Conservation (phyloP, 1,139 yeast genomes). For the Taphrina communis region DNA sequence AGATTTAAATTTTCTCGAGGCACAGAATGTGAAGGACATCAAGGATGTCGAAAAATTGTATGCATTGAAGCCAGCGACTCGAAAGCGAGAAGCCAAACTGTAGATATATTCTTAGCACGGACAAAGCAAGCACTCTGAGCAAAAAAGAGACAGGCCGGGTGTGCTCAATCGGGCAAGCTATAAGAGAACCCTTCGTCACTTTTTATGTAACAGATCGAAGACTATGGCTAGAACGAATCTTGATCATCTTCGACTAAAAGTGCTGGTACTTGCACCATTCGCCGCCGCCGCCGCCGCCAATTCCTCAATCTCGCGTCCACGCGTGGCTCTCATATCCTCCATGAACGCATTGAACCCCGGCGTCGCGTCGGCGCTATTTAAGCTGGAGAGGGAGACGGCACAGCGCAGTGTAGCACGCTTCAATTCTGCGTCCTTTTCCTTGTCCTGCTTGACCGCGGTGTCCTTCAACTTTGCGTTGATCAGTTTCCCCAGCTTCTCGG, state of each 20-base stretch:
- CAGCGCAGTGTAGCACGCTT: conserved; percentile 44
- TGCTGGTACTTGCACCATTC: background rate
- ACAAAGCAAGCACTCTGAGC: too few species aligned
- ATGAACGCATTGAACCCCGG: conserved; percentile 27
- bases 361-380: conserved; percentile 12
- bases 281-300: background rate
- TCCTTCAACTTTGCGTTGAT: conserved; percentile 56
- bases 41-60: conserved; percentile 17
- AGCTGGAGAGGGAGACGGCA: conserved; percentile 14
- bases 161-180: too few species aligned
- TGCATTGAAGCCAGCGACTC: background rate
- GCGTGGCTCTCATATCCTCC: conserved; percentile 25
- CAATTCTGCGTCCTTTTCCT: conserved; percentile 56
- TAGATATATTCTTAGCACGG: background rate
- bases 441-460: conserved; percentile 60
- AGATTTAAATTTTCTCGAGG: conserved; percentile 18
- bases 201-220: too few species aligned
- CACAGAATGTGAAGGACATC: conserved; percentile 21
- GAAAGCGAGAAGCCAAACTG: conserved; percentile 1
- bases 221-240: too few species aligned
- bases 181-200: too few species aligned
- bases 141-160: too few species aligned
- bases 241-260: too few species aligned
- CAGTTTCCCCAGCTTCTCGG: conserved; percentile 51
- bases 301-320: background rate